phyloP scores from a whole-genome alignment of 805 yeast species.

The Priceomyces haplophilus region DNA sequence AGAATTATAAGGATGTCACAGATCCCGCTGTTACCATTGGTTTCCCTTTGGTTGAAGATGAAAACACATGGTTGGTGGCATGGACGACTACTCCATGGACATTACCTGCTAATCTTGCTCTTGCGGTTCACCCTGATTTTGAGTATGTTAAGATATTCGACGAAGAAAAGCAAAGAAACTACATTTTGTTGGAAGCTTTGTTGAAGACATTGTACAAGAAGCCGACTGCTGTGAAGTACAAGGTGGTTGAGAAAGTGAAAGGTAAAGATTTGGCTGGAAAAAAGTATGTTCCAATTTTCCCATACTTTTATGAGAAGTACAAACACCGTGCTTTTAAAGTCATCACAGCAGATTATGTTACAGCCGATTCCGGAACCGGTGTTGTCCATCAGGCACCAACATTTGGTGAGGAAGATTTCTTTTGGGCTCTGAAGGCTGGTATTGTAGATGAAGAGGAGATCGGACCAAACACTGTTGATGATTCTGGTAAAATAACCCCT shows the following conservation, averaged over 20 bases:
- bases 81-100: slow-evolving; percentile 99
- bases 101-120: slow-evolving; percentile 86
- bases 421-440: slow-evolving; percentile 72
- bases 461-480: slow-evolving; percentile 96
- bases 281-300: slow-evolving; percentile 79
- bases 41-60: slow-evolving; percentile 77
- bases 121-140: slow-evolving; percentile 86
- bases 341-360: slow-evolving; percentile 77
- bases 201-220: slow-evolving; percentile 86
- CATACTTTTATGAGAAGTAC: slow-evolving; percentile 73
- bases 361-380: slow-evolving; percentile 97
- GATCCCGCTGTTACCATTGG: slow-evolving; percentile 96
- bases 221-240: slow-evolving; percentile 85
- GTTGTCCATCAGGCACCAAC: slow-evolving; percentile 98
- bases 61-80: slow-evolving; percentile 81
- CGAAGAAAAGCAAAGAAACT: slow-evolving; percentile 78
- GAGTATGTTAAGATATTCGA: slow-evolving; percentile 92
- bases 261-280: slow-evolving; percentile 80
- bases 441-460: slow-evolving; percentile 62
- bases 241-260: slow-evolving; percentile 71
- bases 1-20: slow-evolving; percentile 92
- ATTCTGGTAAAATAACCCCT: slow-evolving; percentile 76
- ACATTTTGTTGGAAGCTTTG: slow-evolving; percentile 80
- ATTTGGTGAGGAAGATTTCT: slow-evolving; percentile 98
- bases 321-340: slow-evolving; percentile 80